A percentile compares a stretch with the other conserved stretches of the same genome.
phyloP scores from a whole-genome alignment of 129 eudicot species.

The Chrysanthemum lavandulifolium region DNA sequence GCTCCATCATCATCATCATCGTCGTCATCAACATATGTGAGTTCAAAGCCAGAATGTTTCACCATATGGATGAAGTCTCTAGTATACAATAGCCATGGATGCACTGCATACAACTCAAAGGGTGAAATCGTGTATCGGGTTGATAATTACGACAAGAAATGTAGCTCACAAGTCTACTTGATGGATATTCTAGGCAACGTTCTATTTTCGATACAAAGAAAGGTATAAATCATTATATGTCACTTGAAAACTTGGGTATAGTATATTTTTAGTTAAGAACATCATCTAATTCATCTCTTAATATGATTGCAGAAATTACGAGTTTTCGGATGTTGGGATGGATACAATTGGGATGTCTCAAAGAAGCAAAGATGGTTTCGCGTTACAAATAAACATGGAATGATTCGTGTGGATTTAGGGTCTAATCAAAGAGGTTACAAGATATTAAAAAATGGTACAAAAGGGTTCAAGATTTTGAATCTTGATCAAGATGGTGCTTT shows the following conservation, averaged over 20 bases:
- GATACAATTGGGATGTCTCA: slow-evolving; percentile 45
- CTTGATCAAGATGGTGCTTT: slow-evolving; percentile 26
- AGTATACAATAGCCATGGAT: slow-evolving; percentile 67
- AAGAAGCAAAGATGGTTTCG: slow-evolving; percentile 55
- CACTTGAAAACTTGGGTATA: not conserved
- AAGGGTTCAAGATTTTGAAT: slow-evolving; percentile 44
- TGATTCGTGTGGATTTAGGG: slow-evolving; percentile 45
- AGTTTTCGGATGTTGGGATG: slow-evolving; percentile 61
- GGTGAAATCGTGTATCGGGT: slow-evolving; percentile 70
- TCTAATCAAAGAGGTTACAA: slow-evolving; percentile 32
- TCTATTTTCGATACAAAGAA: slow-evolving; percentile 54
- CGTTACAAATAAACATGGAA: slow-evolving; percentile 36
- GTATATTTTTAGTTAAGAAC: not conserved
- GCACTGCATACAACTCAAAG: slow-evolving; percentile 62
- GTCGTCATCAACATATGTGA: slow-evolving; percentile 22
- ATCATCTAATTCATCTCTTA: slow-evolving; percentile 4
- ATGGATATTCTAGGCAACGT: slow-evolving; percentile 70
- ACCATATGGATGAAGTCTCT: slow-evolving; percentile 90
- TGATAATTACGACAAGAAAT: slow-evolving; percentile 59
- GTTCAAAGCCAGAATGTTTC: slow-evolving; percentile 35
- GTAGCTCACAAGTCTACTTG: slow-evolving; percentile 56
- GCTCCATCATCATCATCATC: slow-evolving; percentile 25
- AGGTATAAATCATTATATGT: slow-evolving; percentile 37
- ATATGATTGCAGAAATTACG: slow-evolving; percentile 44
- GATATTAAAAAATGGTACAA: not conserved